Evolutionary conservation across 805 yeast species (phyloP).

Genomic region (Saturnispora sanitii): DNA sequence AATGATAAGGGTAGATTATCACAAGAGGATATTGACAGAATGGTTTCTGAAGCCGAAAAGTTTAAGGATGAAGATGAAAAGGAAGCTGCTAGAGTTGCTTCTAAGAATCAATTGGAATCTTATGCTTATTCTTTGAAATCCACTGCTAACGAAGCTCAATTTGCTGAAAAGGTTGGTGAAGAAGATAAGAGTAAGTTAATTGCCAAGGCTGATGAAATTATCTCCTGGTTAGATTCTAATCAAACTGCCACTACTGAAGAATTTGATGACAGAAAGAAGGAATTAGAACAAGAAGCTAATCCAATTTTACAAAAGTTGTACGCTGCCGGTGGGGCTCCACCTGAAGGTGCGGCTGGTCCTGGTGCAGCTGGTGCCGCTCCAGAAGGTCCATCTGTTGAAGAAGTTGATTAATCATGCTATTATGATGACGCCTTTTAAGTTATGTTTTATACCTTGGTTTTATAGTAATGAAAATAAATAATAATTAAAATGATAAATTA

Average conservation of each 20-base stretch:
- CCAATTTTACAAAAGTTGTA: conserved; percentile 96
- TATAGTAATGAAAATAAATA: not conserved
- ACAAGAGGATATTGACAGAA: conserved; percentile 94
- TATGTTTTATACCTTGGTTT: not conserved
- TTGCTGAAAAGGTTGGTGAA: conserved; percentile 30
- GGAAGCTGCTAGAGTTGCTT: conserved; percentile 98
- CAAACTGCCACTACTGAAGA: conserved; percentile 91
- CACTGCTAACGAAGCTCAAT: conserved; percentile 95
- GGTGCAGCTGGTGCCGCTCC: conserved; percentile 19
- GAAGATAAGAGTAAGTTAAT: conserved; percentile 48
- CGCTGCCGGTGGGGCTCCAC: conserved; percentile 85
- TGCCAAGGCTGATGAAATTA: conserved; percentile 67
- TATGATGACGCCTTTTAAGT: not conserved
- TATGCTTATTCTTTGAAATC: conserved; percentile 93
- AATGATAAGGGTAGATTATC: conserved; percentile 98
- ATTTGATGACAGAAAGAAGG: conserved; percentile 89
- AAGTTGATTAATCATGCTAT: conserved; percentile 47
- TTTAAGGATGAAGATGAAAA: conserved; percentile 93
- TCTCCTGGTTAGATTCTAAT: conserved; percentile 87
- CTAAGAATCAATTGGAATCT: conserved; percentile 97
- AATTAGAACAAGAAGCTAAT: conserved; percentile 88
- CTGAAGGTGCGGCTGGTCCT: conserved; percentile 34
- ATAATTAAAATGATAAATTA: not conserved
- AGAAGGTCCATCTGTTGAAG: conserved; percentile 69
- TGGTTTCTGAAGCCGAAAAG: conserved; percentile 97